Conservation (phyloP, 495 filamentous ascomycete genomes). For the Lichina pygmaea region DNA sequence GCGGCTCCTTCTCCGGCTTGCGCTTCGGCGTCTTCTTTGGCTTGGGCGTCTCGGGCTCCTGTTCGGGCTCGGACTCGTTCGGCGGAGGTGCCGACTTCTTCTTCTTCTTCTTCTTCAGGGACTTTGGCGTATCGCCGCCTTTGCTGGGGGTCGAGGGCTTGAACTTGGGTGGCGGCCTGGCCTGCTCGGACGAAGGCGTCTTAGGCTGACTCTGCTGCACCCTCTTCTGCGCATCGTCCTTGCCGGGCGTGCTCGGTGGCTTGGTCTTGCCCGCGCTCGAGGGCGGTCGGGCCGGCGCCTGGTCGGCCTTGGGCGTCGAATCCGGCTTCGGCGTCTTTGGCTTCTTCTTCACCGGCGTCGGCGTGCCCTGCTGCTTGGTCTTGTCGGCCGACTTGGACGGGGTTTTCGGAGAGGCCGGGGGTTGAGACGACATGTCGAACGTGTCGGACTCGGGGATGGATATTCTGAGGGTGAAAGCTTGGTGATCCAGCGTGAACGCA, state of each 20-base stretch:
- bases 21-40: constrained; percentile 4
- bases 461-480: neutral
- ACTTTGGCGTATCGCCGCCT: neutral
- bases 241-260: neutral
- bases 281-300: no score
- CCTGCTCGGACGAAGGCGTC: neutral
- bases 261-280: no score
- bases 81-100: neutral
- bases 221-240: neutral
- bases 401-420: neutral
- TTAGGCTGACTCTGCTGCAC: neutral
- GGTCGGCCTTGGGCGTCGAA: neutral
- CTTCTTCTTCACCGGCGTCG: neutral
- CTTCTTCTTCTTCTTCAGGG: neutral
- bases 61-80: constrained; percentile 4
- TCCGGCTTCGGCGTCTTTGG: neutral
- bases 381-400: neutral
- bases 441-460: neutral
- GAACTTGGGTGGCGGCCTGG: neutral
- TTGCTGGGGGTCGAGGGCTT: neutral
- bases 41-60: constrained; percentile 7
- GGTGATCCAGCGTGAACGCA: neutral
- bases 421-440: neutral
- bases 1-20: constrained; percentile 13
- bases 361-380: neutral